A percentile compares a stretch with the other conserved stretches of the same genome.
These are phyloP conservation scores for Lonicera japonica DNA, from an alignment of 129 eudicot genomes.

Conservation along the genomic window DNA sequence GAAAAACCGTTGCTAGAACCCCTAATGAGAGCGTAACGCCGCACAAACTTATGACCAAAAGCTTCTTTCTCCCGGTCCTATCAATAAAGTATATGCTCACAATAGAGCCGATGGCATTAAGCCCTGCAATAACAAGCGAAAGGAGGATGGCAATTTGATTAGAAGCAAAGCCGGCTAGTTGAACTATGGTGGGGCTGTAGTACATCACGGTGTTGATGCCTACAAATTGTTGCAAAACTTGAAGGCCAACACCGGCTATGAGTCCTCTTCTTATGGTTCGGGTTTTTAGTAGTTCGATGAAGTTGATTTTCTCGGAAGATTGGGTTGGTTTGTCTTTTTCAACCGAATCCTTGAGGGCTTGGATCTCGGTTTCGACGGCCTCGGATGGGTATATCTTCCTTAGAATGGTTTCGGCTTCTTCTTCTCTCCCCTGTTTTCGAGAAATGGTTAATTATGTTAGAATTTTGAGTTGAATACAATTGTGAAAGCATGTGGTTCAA, in stretches of 20 bases:
- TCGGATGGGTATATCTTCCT: too few species aligned
- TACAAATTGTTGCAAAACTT: constrained; percentile 57
- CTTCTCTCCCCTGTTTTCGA: too few species aligned
- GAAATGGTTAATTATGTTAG: constrained; percentile 13
- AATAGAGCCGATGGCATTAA: constrained; percentile 50
- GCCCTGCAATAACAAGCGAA: constrained; percentile 53
- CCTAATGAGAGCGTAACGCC: constrained; percentile 44
- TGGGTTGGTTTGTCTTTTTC: too few species aligned
- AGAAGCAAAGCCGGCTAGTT: constrained; percentile 57
- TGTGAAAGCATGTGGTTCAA: too few species aligned
- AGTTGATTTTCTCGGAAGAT: too few species aligned
- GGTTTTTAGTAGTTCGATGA: too few species aligned
- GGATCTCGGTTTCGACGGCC: too few species aligned
- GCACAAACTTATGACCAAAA: constrained; percentile 39
- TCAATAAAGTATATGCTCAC: constrained; percentile 58
- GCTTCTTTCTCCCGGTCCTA: constrained; percentile 53
- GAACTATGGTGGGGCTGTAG: constrained; percentile 62
- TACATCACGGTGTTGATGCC: constrained; percentile 72
- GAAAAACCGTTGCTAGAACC: constrained; percentile 38
- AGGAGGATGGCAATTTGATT: constrained; percentile 54
- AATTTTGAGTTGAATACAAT: too few species aligned
- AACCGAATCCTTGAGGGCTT: too few species aligned
- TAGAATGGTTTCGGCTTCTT: too few species aligned
- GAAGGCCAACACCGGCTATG: constrained; percentile 30
- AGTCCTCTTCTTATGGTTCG: too few species aligned